phyloP scores from a whole-genome alignment of 352 stramenopile genomes.

The Thraustochytrium striatum region DNA sequence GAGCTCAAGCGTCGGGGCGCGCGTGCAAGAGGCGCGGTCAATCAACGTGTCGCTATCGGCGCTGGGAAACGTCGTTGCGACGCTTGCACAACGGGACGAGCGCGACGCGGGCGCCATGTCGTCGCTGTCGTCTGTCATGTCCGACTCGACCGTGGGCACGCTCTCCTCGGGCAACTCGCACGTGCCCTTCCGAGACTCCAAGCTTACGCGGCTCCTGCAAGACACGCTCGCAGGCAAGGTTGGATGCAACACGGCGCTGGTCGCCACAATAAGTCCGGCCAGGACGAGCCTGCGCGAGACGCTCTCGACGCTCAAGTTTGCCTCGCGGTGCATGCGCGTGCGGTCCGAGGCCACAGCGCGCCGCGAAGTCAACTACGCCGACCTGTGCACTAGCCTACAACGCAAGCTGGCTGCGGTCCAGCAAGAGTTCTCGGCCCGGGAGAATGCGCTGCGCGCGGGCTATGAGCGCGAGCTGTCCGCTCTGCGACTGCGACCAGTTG shows the following conservation, averaged over 20 bases:
- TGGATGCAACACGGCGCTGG: slow-evolving; percentile 78
- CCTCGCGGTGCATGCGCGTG: slow-evolving; percentile 56
- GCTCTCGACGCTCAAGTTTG: slow-evolving; percentile 86
- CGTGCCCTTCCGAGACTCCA: slow-evolving; percentile 87
- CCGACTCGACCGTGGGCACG: neutral
- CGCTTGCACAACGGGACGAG: slow-evolving; percentile 47
- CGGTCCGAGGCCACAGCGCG: slow-evolving; percentile 7
- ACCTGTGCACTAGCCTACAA: slow-evolving; percentile 51
- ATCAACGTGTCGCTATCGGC: slow-evolving; percentile 57
- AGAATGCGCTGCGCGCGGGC: slow-evolving; percentile 27
- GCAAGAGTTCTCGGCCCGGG: neutral
- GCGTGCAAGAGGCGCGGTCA: slow-evolving; percentile 53
- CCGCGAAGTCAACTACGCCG: slow-evolving; percentile 51
- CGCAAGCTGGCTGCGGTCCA: slow-evolving; percentile 30
- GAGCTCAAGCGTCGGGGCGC: slow-evolving; percentile 37
- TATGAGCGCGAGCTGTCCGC: slow-evolving; percentile 40
- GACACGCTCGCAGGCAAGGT: slow-evolving; percentile 74
- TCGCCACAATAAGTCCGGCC: slow-evolving; percentile 77
- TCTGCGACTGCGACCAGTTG: neutral
- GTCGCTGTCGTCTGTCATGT: neutral
- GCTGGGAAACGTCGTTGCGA: slow-evolving; percentile 52
- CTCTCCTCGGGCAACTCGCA: slow-evolving; percentile 55
- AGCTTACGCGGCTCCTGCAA: slow-evolving; percentile 82
- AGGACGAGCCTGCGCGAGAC: slow-evolving; percentile 78
- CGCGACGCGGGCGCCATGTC: neutral